Base-by-base conservation (phyloP, 192 early-diverging fungal genomes). In the Linnemannia hyalina region DNA sequence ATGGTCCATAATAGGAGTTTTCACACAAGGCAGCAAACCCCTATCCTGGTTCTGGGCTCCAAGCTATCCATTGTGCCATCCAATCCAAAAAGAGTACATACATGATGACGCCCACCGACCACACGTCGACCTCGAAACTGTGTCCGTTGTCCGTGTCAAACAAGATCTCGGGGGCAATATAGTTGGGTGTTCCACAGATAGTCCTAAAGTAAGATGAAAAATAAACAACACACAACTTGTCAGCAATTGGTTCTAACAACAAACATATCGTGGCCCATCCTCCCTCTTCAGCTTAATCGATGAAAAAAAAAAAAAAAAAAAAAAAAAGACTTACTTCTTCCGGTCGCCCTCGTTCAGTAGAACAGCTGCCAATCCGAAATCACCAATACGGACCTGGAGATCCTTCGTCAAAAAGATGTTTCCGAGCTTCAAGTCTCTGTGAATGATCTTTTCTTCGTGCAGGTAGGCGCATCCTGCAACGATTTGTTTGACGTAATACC, bases 151-250 rank as follows among this genome's bases (percentile, higher is more conserved):
- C 87, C 41, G 90, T 88, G 75, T 94, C 95, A 82, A 95, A 95
- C 36, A 99, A 89, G 35, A 99, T 94, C 84, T 99, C 98, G 0
- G 98, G 98, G 3, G 98, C 98, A 81, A 99, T 95, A 82, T 99
- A 99, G 77, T 98, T 98, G 4, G 98, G 98, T 11, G 98, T 99
- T 18, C 98, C 98, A 75, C 98, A 95, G 79, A 99, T 97, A 3
- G 97, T 97, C 78, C 95, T 97, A 78, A 29, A 32, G 26, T 29
- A 23, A 9, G 32, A 13, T 36, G 35, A 15, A 70, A 46, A 29
- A 32, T 29, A 29, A 16, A 9, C 7, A 38, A 44, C 11, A 52
- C 68, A 29, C 8, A 76, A 44, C 38, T 29, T 9, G 18, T 69
- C 11, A 47, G 46, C 41, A 26, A n/a, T 35, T 68, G 7, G 8